phyloP scores from a whole-genome alignment of 139 green algal species.

The Chlamydomonas asymmetrica region DNA sequence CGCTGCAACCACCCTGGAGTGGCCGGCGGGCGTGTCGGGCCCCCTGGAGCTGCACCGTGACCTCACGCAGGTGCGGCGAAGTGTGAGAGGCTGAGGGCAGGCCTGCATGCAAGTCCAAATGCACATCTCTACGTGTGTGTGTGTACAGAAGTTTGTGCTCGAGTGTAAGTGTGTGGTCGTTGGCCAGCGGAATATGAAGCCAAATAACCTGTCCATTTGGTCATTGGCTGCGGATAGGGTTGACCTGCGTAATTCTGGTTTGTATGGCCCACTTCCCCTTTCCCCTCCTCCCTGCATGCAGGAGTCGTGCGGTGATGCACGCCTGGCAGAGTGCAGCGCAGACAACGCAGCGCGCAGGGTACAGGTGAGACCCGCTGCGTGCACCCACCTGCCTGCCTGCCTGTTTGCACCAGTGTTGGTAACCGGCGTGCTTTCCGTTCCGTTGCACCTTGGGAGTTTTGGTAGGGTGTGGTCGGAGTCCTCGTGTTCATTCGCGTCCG shows the following conservation, averaged over 20 bases:
- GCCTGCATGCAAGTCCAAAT: too few species aligned
- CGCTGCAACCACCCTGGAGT: conserved; percentile 14
- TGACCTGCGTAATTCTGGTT: background rate
- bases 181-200: background rate
- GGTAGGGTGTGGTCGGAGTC: too few species aligned
- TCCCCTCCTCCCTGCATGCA: background rate
- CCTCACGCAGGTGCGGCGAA: background rate
- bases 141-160: background rate
- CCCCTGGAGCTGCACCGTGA: background rate
- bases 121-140: too few species aligned
- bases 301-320: conserved; percentile 2
- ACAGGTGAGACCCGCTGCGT: too few species aligned
- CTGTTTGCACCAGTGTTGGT: too few species aligned
- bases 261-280: background rate
- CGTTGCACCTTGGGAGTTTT: too few species aligned
- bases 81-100: too few species aligned
- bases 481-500: too few species aligned
- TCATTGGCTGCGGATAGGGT: background rate
- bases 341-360: background rate
- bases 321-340: background rate
- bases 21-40: background rate
- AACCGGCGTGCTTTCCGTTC: too few species aligned
- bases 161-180: background rate
- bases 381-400: too few species aligned
- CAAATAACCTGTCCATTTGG: background rate